Percentiles rank a stretch among this genome's conserved stretches.
phyloP scores from a whole-genome alignment of 1,139 yeast species.

The Nematodospora anomalae region DNA sequence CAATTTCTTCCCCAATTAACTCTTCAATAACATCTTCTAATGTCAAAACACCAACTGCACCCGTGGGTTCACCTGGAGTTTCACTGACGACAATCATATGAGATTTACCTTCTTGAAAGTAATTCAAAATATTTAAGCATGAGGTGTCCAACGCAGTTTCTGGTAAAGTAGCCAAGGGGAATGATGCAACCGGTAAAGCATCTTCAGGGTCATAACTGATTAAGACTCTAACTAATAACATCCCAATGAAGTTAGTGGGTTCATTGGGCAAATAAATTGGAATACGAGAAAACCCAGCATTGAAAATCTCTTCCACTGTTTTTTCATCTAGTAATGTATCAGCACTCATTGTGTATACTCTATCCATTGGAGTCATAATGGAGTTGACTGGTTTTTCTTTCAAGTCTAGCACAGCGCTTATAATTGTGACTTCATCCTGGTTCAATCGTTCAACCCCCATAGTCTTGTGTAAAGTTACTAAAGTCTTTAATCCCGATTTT shows the following conservation, averaged over 20 bases:
- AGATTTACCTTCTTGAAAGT: slow-evolving; percentile 96
- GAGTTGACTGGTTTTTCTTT: slow-evolving; percentile 85
- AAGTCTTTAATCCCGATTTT: slow-evolving; percentile 87
- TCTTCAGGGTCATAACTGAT: slow-evolving; percentile 98
- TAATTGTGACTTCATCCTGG: slow-evolving; percentile 94
- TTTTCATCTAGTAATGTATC: slow-evolving; percentile 80
- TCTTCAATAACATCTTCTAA: slow-evolving; percentile 97
- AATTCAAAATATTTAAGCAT: slow-evolving; percentile 87
- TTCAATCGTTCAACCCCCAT: slow-evolving; percentile 95
- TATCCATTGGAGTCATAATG: slow-evolving; percentile 93
- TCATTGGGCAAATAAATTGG: slow-evolving; percentile 94
- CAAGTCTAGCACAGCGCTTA: slow-evolving; percentile 88
- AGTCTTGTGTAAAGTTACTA: slow-evolving; percentile 88
- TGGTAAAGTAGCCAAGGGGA: slow-evolving; percentile 94
- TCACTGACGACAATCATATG: slow-evolving; percentile 95
- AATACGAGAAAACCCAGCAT: slow-evolving; percentile 92
- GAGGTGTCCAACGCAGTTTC: slow-evolving; percentile 92
- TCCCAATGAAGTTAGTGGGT: slow-evolving; percentile 89
- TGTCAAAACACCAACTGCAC: slow-evolving; percentile 90
- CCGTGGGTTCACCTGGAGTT: slow-evolving; percentile 81
- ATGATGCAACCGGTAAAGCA: slow-evolving; percentile 85
- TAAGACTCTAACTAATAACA: slow-evolving; percentile 87
- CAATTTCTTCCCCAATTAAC: slow-evolving; percentile 94
- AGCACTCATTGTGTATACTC: slow-evolving; percentile 87
- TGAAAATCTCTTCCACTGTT: slow-evolving; percentile 85